phyloP scores from a whole-genome alignment of 495 filamentous ascomycete species.

The Cladorrhinum samala region DNA sequence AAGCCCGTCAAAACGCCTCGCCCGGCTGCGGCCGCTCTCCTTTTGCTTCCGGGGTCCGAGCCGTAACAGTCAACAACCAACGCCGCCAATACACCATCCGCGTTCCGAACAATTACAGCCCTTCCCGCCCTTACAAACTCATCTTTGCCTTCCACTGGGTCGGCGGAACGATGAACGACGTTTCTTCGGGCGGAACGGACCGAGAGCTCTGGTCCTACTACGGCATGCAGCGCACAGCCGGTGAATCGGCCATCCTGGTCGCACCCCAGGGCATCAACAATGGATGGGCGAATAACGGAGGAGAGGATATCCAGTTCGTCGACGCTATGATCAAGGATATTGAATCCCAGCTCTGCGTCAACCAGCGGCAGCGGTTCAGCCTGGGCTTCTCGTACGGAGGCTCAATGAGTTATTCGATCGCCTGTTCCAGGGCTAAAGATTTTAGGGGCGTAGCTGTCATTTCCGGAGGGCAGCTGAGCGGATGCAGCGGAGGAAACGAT shows the following conservation, averaged over 20 bases:
- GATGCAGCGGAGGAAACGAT: conserved; percentile 32
- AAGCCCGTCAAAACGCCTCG: conserved; percentile 9
- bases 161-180: conserved; percentile 30
- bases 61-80: conserved; percentile 18
- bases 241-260: conserved; percentile 37
- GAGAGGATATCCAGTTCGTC: conserved; percentile 38
- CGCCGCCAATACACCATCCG: conserved; percentile 32
- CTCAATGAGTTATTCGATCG: conserved; percentile 37
- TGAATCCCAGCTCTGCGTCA: conserved; percentile 34
- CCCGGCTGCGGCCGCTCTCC: conserved; percentile 32
- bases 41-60: conserved; percentile 21
- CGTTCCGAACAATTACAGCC: conserved; percentile 39
- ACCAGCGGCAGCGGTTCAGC: conserved; percentile 34
- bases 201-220: conserved; percentile 30
- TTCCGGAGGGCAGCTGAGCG: conserved; percentile 32
- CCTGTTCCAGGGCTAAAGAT: conserved; percentile 33
- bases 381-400: conserved; percentile 42
- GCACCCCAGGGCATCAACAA: conserved; percentile 39
- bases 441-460: conserved; percentile 36
- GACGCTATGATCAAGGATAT: conserved; percentile 27
- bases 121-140: conserved; percentile 34
- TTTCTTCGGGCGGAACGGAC: conserved; percentile 23
- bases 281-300: conserved; percentile 38
- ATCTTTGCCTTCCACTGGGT: conserved; percentile 38
- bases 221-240: conserved; percentile 30